A percentile compares a stretch with the other conserved stretches of the same genome.
phyloP scores from a whole-genome alignment of 2,329 filamentous ascomycete genomes.

The Fusarium sp. region DNA sequence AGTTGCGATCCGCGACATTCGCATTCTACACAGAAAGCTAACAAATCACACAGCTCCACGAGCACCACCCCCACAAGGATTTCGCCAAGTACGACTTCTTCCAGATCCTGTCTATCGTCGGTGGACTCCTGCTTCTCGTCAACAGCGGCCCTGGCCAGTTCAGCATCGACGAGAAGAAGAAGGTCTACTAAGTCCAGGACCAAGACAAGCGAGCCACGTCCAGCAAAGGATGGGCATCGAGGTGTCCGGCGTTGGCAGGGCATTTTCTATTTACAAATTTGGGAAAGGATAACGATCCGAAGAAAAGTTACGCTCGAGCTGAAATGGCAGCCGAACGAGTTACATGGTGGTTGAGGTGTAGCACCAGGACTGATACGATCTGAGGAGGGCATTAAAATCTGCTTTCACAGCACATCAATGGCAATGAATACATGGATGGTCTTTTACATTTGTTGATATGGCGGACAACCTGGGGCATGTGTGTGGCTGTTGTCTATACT shows the following conservation, averaged over 20 bases:
- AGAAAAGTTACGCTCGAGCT: slow-evolving; percentile 29
- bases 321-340: slow-evolving; percentile 13
- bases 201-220: slow-evolving; percentile 15
- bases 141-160: slow-evolving; percentile 99
- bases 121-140: slow-evolving; percentile 93
- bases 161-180: slow-evolving; percentile 99
- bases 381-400: slow-evolving; percentile 29
- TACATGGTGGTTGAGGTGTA: slow-evolving; percentile 19
- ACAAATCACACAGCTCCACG: slow-evolving; percentile 76
- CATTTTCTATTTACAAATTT: slow-evolving; percentile 38
- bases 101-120: slow-evolving; percentile 98
- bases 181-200: slow-evolving; percentile 82
- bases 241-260: slow-evolving; percentile 42
- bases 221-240: slow-evolving; percentile 24
- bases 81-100: slow-evolving; percentile 99
- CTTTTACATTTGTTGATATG: slow-evolving; percentile 11
- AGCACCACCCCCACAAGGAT: slow-evolving; percentile 98
- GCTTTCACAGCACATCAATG: slow-evolving; percentile 34
- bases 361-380: slow-evolving; percentile 26
- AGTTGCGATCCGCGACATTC: slow-evolving; percentile 52
- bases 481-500: slow-evolving; percentile 1
- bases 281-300: slow-evolving; percentile 34
- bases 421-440: slow-evolving; percentile 41
- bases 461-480: not conserved
- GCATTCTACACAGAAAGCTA: not conserved